These are phyloP conservation scores for Ambispora gerdemannii DNA, from an alignment of 192 early-diverging fungal species.

Conservation along the genomic window DNA sequence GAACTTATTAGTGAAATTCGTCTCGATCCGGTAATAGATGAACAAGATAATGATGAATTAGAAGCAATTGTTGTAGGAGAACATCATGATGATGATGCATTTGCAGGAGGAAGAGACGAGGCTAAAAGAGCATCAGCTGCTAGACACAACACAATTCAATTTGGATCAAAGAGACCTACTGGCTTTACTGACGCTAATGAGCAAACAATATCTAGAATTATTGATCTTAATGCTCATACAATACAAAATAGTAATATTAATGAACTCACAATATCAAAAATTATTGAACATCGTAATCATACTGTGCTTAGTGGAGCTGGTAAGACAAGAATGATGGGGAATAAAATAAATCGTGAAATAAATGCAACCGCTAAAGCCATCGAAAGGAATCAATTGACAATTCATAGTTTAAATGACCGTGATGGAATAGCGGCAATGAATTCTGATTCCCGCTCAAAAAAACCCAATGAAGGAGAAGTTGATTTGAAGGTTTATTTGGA, in stretches of 20 bases:
- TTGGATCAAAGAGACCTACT: slow-evolving; percentile 19
- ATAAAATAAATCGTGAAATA: slow-evolving; percentile 39
- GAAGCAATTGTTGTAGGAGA: slow-evolving; percentile 14
- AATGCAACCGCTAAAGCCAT: slow-evolving; percentile 63
- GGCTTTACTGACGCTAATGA: slow-evolving; percentile 38
- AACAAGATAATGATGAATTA: slow-evolving; percentile 41
- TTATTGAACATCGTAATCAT: slow-evolving; percentile 66
- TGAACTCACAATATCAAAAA: slow-evolving; percentile 68
- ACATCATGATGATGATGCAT: not conserved
- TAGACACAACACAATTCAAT: slow-evolving; percentile 7
- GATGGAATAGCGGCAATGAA: slow-evolving; percentile 34
- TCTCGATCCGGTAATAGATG: slow-evolving; percentile 33
- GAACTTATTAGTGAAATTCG: slow-evolving; percentile 43
- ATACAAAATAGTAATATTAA: slow-evolving; percentile 59
- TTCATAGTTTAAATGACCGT: slow-evolving; percentile 57
- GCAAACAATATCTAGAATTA: slow-evolving; percentile 51
- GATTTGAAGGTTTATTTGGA: slow-evolving; percentile 37
- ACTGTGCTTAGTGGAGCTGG: slow-evolving; percentile 53
- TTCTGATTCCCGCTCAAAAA: slow-evolving; percentile 38
- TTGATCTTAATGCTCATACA: slow-evolving; percentile 51
- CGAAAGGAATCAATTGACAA: slow-evolving; percentile 69
- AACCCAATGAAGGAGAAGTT: slow-evolving; percentile 33
- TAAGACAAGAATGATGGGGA: slow-evolving; percentile 34
- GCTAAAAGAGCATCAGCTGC: not conserved
- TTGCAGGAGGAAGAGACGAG: not conserved